A percentile compares a stretch with the other conserved stretches of the same genome.
phyloP scores from a whole-genome alignment of 2,329 filamentous ascomycete genomes.

The Fusarium robinianum region DNA sequence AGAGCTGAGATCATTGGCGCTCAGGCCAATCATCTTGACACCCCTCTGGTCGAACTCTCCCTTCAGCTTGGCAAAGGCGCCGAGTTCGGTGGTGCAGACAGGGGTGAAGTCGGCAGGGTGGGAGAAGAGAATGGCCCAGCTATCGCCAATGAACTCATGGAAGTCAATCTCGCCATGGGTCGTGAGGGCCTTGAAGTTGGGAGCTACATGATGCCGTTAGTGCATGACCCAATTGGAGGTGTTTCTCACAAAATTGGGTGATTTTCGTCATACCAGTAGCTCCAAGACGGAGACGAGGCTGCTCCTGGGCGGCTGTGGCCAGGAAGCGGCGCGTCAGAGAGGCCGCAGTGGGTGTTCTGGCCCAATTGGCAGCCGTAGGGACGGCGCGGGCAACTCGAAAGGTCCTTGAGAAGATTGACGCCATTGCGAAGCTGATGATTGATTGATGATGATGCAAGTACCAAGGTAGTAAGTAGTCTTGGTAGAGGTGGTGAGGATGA shows the following conservation, averaged over 20 bases:
- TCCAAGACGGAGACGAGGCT: constrained; percentile 6
- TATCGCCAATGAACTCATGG: constrained; percentile 7
- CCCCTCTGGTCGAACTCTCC: neutral
- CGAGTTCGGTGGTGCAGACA: neutral
- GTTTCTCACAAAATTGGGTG: no score
- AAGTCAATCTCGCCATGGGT: constrained; percentile 8
- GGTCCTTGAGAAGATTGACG: constrained; percentile 3
- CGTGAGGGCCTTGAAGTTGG: constrained; percentile 4
- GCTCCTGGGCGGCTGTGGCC: constrained; percentile 5
- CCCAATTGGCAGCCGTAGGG: constrained; percentile 8
- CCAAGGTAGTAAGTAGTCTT: no score
- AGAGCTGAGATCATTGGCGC: constrained; percentile 9
- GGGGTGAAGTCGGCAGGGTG: constrained; percentile 6
- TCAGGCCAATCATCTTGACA: constrained; percentile 10
- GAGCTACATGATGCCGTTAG: no score
- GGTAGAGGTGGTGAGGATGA: no score
- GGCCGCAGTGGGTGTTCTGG: neutral
- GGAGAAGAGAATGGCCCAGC: constrained; percentile 6
- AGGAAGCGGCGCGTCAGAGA: constrained; percentile 6
- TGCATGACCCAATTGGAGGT: no score
- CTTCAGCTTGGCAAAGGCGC: neutral
- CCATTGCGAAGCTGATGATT: constrained; percentile 1
- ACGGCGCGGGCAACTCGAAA: constrained; percentile 3
- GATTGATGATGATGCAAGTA: no score
- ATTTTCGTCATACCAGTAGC: no score